Base-by-base conservation (phyloP, 345 rosid genomes). In the Dipteronia sinensis region DNA sequence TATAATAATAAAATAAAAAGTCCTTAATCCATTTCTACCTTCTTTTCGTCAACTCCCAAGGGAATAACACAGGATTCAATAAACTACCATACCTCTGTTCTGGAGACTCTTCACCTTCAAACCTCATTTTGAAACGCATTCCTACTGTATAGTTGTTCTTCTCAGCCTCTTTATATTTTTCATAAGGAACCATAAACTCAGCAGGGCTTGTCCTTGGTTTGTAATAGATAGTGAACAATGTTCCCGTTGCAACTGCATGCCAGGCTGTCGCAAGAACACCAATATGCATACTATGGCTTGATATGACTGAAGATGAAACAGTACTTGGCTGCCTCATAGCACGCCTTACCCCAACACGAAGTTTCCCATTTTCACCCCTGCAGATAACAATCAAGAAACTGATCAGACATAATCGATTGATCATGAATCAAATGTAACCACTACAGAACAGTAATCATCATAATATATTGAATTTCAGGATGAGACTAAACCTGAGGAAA, bases 241-340 rank as follows among this genome's bases (percentile, higher is more conserved):
- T 88, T 34, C 83, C 85, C 1, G 88, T 90, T 31, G 76, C 71
- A 75, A 87, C 70, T 29, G 91, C 91, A 83, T 88, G 91, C 86
- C 87, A 88, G 20, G 94, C 94, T 29, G 91, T 88, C 55, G 94
- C 94, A 73, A 90, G 91, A 75, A 90, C 90, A 34, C 91, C 91
- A 1, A 90, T 77, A 79, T 87, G 93, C 93, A 90, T 90, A 77
- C 94, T 90, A 74, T 88, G 88, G 69, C 91, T 88, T 25, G 93
- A 87, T 81, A 88, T 90, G 31, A 90, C 89, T 2, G 91, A 90
- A 7, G 94, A 84, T 22, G 94, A 86, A 79, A 88, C 82, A 78
- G 81, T 84, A 13, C 83, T 77, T 69, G 81, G 89, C 42, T 88
- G 90, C 74, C 87, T 80, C 89, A 83, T 77, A 15, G 88, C 88